phyloP scores from a whole-genome alignment of 441 rosid species.

The Corymbia citriodora region DNA sequence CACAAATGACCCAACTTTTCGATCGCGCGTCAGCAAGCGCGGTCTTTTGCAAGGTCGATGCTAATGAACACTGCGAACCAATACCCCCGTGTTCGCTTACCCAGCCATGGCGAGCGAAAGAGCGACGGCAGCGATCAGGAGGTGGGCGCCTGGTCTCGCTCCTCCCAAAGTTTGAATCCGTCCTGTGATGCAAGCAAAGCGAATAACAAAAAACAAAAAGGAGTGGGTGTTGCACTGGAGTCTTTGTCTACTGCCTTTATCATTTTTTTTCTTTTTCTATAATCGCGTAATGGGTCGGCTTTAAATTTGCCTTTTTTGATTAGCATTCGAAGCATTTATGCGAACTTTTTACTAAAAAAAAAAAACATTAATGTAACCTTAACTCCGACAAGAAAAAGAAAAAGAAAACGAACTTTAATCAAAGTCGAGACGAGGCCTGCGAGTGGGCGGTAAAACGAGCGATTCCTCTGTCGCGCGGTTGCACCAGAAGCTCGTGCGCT shows the following conservation, averaged over 20 bases:
- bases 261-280: not conserved
- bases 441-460: not conserved
- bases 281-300: not conserved
- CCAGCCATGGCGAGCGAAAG: constrained; percentile 38
- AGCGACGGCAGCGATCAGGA: constrained; percentile 5
- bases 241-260: not conserved
- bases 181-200: not conserved
- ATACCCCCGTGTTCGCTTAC: constrained; percentile 14
- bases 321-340: not conserved
- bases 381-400: not conserved
- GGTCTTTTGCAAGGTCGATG: not conserved
- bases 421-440: not conserved
- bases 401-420: not conserved
- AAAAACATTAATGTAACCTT: too few species aligned
- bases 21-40: not conserved
- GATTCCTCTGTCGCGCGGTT: not conserved
- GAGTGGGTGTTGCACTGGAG: not conserved
- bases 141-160: too few species aligned
- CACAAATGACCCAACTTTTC: not conserved
- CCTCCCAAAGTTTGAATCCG: not conserved
- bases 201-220: not conserved
- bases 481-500: not conserved
- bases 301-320: not conserved
- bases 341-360: not conserved
- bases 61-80: not conserved